Evolutionary conservation across 179 eudicot species (phyloP).

Genomic region (Heliamphora pulchella): DNA sequence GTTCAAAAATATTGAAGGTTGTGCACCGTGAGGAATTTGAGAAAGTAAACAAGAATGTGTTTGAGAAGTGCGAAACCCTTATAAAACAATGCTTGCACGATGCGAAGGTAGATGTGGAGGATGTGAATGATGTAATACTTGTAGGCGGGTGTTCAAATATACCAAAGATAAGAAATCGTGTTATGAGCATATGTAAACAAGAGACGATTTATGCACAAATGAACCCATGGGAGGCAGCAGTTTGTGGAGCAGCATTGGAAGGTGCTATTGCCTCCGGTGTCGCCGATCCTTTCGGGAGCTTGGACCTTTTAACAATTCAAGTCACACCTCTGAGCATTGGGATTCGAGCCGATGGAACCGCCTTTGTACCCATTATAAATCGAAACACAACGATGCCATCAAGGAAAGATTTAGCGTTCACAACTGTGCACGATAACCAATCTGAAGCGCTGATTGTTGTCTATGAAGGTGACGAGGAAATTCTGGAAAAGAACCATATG

Average conservation of each 20-base stretch:
- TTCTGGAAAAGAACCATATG: slow-evolving; percentile 51
- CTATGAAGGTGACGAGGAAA: slow-evolving; percentile 64
- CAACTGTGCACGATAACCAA: slow-evolving; percentile 74
- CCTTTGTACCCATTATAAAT: slow-evolving; percentile 58
- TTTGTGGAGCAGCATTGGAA: slow-evolving; percentile 81
- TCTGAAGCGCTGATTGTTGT: slow-evolving; percentile 61
- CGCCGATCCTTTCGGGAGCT: slow-evolving; percentile 73
- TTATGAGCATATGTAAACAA: slow-evolving; percentile 41
- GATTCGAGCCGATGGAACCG: slow-evolving; percentile 49
- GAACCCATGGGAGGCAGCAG: slow-evolving; percentile 72
- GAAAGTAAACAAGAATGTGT: slow-evolving; percentile 47
- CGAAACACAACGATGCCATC: slow-evolving; percentile 62
- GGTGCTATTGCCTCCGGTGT: slow-evolving; percentile 88
- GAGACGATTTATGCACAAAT: slow-evolving; percentile 46
- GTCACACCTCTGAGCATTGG: slow-evolving; percentile 75
- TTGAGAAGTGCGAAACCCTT: slow-evolving; percentile 50
- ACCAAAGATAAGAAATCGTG: slow-evolving; percentile 47
- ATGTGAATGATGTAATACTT: slow-evolving; percentile 56
- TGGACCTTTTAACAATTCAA: slow-evolving; percentile 77
- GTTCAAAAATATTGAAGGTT: slow-evolving; percentile 39
- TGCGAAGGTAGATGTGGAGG: slow-evolving; percentile 49
- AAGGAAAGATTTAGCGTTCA: slow-evolving; percentile 58
- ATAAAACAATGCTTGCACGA: slow-evolving; percentile 54
- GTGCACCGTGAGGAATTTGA: slow-evolving; percentile 60
- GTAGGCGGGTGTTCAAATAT: slow-evolving; percentile 81